Conservation (phyloP, 805 yeast species). For the Cyberlindnera xylosilytica region DNA sequence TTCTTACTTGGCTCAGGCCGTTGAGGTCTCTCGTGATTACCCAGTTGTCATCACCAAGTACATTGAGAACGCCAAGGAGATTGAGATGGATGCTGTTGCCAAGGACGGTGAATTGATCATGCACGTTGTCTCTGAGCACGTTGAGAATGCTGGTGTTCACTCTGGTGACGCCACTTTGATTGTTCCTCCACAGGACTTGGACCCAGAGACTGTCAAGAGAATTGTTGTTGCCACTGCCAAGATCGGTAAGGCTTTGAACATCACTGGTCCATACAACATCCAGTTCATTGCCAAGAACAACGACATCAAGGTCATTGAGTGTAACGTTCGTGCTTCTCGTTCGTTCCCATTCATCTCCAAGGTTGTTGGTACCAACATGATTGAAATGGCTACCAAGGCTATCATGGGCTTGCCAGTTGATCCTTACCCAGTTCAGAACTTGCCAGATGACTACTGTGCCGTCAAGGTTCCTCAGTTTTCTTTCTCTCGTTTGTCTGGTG, state of each 20-base stretch:
- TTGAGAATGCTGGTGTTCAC: slow-evolving; percentile 98
- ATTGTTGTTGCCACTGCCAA: slow-evolving; percentile 87
- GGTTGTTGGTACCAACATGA: slow-evolving; percentile 91
- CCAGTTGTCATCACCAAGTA: slow-evolving; percentile 97
- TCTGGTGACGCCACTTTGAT: slow-evolving; percentile 98
- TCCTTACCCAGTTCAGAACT: slow-evolving; percentile 85
- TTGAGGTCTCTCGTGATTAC: slow-evolving; percentile 91
- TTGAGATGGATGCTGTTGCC: slow-evolving; percentile 97
- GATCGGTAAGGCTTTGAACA: slow-evolving; percentile 91
- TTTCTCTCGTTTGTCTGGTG: slow-evolving; percentile 94
- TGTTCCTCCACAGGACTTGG: slow-evolving; percentile 84
- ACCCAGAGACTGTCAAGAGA: slow-evolving; percentile 64
- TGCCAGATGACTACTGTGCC: slow-evolving; percentile 94
- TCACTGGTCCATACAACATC: slow-evolving; percentile 98
- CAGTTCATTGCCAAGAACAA: slow-evolving; percentile 79
- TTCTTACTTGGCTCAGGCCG: slow-evolving; percentile 77
- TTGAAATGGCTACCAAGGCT: slow-evolving; percentile 91
- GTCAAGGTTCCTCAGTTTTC: slow-evolving; percentile 97
- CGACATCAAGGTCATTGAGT: slow-evolving; percentile 92
- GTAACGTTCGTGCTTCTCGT: slow-evolving; percentile 97
- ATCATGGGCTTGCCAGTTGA: slow-evolving; percentile 74
- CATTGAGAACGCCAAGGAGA: slow-evolving; percentile 94
- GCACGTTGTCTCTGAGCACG: slow-evolving; percentile 96
- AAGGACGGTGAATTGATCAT: slow-evolving; percentile 81
- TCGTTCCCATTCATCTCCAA: slow-evolving; percentile 99